These are phyloP conservation scores for Sugiyamaella valdiviana DNA, from an alignment of 805 yeast genomes.

Conservation along the genomic window DNA sequence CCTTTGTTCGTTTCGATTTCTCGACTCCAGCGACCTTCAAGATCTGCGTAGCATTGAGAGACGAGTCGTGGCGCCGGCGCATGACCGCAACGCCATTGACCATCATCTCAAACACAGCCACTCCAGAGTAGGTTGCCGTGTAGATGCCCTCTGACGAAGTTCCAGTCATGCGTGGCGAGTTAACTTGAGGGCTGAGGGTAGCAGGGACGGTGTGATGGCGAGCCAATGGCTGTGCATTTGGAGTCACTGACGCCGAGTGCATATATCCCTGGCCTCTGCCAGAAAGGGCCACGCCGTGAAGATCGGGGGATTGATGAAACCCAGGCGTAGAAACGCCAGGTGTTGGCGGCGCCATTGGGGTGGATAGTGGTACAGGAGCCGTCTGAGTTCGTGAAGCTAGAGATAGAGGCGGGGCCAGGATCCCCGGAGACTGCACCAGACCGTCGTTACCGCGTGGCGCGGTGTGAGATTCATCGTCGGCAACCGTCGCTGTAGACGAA, in stretches of 20 bases:
- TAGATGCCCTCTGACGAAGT: slow-evolving; percentile 31
- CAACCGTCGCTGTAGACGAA: not conserved
- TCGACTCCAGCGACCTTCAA: slow-evolving; percentile 64
- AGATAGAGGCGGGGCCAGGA: not conserved
- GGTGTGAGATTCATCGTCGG: not conserved
- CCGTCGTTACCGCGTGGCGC: too few species aligned
- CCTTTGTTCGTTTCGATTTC: slow-evolving; percentile 54
- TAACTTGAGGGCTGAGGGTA: slow-evolving; percentile 4
- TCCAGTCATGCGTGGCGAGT: slow-evolving; percentile 1
- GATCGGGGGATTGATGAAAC: not conserved
- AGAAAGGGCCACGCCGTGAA: not conserved
- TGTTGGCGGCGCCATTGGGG: not conserved
- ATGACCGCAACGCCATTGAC: slow-evolving; percentile 58
- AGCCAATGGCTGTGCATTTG: not conserved
- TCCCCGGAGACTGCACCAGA: not conserved
- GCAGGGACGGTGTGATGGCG: not conserved
- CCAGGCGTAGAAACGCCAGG: not conserved
- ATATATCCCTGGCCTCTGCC: not conserved
- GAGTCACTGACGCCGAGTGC: not conserved
- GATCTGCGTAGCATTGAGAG: slow-evolving; percentile 68
- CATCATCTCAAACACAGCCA: slow-evolving; percentile 54
- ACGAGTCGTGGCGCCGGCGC: slow-evolving; percentile 57
- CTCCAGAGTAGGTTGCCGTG: slow-evolving; percentile 57
- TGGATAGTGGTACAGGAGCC: not conserved
- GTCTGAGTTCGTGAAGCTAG: not conserved